A percentile compares a stretch with the other conserved stretches of the same genome.
Conservation (phyloP, 192 early-diverging fungal species). For the Linnemannia schmuckeri region DNA sequence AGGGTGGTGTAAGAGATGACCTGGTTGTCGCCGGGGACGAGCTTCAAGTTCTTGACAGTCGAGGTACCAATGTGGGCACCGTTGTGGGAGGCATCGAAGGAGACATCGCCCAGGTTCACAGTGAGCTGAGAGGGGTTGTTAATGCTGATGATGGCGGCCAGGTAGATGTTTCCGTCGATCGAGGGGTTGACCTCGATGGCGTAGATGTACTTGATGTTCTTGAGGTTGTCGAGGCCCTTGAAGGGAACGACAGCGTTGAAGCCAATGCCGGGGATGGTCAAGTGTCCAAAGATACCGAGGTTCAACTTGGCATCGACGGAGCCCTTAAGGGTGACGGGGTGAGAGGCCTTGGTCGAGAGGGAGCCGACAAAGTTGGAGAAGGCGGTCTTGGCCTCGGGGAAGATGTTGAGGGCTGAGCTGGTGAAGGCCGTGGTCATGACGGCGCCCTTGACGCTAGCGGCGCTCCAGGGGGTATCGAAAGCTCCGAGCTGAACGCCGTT, state of each 20-base stretch:
- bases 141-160: conserved; percentile 34
- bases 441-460: conserved; percentile 25
- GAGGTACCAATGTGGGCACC: conserved; percentile 30
- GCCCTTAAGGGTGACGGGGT: conserved; percentile 34
- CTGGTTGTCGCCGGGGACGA: conserved; percentile 38
- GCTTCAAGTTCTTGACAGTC: conserved; percentile 19
- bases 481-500: conserved; percentile 36
- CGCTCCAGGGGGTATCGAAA: conserved; percentile 33
- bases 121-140: conserved; percentile 35
- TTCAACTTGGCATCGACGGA: conserved; percentile 47
- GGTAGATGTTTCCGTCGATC: not conserved
- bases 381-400: conserved; percentile 24
- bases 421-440: conserved; percentile 32
- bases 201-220: conserved; percentile 28
- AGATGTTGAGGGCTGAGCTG: conserved; percentile 34
- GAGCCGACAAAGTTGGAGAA: conserved; percentile 33
- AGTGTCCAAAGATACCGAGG: conserved; percentile 40
- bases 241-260: conserved; percentile 31
- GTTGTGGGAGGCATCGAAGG: conserved; percentile 17
- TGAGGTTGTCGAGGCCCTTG: conserved; percentile 31
- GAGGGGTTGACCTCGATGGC: conserved; percentile 14
- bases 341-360: conserved; percentile 16
- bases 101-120: conserved; percentile 28
- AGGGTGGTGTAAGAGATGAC: conserved; percentile 20
- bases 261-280: conserved; percentile 41